Evolutionary conservation across 2,329 filamentous ascomycete genomes (phyloP).

Genomic region (Chrysosporium keratinophilum): DNA sequence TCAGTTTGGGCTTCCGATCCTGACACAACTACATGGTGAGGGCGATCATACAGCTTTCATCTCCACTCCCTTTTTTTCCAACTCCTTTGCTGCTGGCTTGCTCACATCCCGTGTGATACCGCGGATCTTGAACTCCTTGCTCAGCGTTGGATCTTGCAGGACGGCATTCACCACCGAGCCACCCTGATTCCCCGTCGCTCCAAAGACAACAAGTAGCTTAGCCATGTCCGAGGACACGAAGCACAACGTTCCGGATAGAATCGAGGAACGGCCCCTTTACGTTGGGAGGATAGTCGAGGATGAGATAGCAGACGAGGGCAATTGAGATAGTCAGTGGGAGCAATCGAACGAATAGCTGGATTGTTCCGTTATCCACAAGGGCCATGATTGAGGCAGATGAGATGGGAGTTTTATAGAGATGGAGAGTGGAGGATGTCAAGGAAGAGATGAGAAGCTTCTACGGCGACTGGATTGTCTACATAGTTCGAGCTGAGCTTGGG

Average conservation of each 20-base stretch:
- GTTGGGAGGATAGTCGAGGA: conserved; percentile 5
- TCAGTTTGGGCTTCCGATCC: background rate
- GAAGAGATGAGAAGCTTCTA: background rate
- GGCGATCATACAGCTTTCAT: conserved; percentile 4
- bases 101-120: conserved; percentile 41
- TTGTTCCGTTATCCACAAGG: conserved; percentile 64
- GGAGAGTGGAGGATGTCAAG: background rate
- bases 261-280: background rate
- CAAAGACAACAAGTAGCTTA: conserved; percentile 38
- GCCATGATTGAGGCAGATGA: conserved; percentile 45
- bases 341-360: background rate
- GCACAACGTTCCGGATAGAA: background rate
- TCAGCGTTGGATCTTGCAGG: conserved; percentile 37
- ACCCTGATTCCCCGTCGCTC: conserved; percentile 46
- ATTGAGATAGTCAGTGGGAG: conserved; percentile 5
- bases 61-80: conserved; percentile 26
- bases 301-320: background rate
- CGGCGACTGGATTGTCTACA: too few relatives aligned
- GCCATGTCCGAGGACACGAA: conserved; percentile 8
- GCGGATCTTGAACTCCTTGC: conserved; percentile 40
- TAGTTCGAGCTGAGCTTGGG: too few relatives aligned
- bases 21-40: conserved; percentile 15
- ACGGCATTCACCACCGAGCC: conserved; percentile 40
- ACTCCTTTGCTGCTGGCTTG: conserved; percentile 24
- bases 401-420: background rate